Evolutionary conservation across 176 grass and related monocot species (phyloP).

Genomic region (Hyparrhenia diplandra): DNA sequence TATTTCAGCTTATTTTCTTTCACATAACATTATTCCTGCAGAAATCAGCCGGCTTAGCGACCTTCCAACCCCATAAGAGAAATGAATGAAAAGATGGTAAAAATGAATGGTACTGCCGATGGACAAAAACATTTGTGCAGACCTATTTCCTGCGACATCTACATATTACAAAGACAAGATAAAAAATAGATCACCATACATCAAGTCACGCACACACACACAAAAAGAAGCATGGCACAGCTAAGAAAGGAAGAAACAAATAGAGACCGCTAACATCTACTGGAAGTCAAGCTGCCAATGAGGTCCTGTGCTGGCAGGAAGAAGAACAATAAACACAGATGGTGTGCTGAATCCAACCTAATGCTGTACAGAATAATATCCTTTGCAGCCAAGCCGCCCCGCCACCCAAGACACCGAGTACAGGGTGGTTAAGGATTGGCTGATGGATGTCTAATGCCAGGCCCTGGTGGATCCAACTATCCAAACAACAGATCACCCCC

Average conservation of each 20-base stretch:
- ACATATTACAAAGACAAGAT: background rate
- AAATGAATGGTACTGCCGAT: background rate
- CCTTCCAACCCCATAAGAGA: too few relatives aligned
- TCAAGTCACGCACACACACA: background rate
- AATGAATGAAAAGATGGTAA: background rate
- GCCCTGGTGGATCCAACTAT: conserved; percentile 42
- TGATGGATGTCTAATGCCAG: conserved; percentile 29
- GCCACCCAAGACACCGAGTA: background rate
- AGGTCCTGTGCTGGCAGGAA: background rate
- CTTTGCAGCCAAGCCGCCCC: conserved; percentile 20
- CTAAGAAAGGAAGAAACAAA: conserved; percentile 7
- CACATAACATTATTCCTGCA: too few relatives aligned
- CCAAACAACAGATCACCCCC: conserved; percentile 35
- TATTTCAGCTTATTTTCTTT: too few relatives aligned
- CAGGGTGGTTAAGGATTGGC: conserved; percentile 14
- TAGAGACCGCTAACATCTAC: conserved; percentile 10
- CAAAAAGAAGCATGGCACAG: background rate
- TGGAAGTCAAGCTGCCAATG: background rate
- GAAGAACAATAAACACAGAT: conserved; percentile 18
- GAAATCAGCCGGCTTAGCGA: too few relatives aligned
- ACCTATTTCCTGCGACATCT: background rate
- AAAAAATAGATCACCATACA: background rate
- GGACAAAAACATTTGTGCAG: background rate
- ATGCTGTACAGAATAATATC: conserved; percentile 30
- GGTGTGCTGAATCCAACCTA: conserved; percentile 23